Conservation (phyloP, 495 filamentous ascomycete genomes). For the Podospora conica region DNA sequence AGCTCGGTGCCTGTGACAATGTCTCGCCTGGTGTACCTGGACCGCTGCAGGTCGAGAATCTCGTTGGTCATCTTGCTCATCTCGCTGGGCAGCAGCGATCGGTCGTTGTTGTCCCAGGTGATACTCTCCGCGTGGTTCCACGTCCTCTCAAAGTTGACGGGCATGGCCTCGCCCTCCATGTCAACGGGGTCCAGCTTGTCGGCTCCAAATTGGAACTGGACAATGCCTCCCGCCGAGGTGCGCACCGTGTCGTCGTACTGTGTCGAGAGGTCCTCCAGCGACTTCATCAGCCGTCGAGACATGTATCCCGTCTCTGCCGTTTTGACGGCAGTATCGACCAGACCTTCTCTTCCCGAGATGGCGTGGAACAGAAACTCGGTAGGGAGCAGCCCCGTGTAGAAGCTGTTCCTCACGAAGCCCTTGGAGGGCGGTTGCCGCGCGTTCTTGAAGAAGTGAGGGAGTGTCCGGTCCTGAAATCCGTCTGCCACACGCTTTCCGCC, state of each 20-base stretch:
- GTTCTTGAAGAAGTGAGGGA: conserved; percentile 94
- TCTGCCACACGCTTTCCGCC: conserved; percentile 86
- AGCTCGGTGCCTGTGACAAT: conserved; percentile 44
- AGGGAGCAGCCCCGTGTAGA: conserved; percentile 86
- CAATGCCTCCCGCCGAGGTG: conserved; percentile 74
- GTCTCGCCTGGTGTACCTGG: conserved; percentile 56
- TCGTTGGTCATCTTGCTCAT: conserved; percentile 59
- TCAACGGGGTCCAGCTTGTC: conserved; percentile 92
- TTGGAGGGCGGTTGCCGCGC: conserved; percentile 86
- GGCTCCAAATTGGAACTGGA: conserved; percentile 96
- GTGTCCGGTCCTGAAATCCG: conserved; percentile 89
- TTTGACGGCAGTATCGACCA: conserved; percentile 99
- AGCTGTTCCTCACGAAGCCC: conserved; percentile 95
- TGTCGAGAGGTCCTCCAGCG: conserved; percentile 85
- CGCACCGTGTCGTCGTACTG: conserved; percentile 92
- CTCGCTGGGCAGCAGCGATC: conserved; percentile 64
- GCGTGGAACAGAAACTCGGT: conserved; percentile 97
- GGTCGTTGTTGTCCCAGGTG: conserved; percentile 72
- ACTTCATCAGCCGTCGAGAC: conserved; percentile 97
- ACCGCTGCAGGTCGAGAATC: conserved; percentile 57
- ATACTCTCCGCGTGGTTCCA: conserved; percentile 77
- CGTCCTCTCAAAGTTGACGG: conserved; percentile 88
- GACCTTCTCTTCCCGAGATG: conserved; percentile 94
- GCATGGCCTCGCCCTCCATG: conserved; percentile 92
- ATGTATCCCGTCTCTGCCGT: conserved; percentile 99